Evolutionary conservation across 257 asterid genomes (phyloP).

Genomic region (Capsicum baccatum): DNA sequence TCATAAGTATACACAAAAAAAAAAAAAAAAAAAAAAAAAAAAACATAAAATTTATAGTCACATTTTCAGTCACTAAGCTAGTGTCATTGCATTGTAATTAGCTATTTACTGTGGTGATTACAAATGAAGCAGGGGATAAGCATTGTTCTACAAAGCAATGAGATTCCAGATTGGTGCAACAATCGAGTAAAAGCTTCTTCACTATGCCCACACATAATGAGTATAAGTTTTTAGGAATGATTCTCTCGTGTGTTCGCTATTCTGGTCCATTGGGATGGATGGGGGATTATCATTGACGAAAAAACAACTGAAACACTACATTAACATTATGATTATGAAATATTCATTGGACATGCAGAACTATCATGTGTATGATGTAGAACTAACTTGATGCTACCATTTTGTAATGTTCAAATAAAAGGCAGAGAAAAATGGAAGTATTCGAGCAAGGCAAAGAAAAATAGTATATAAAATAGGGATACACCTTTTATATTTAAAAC

Average conservation of each 20-base stretch:
- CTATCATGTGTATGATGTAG: not conserved
- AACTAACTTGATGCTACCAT: not conserved
- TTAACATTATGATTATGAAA: not conserved
- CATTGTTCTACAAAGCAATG: too few species aligned
- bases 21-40: not conserved
- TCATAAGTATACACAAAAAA: too few species aligned
- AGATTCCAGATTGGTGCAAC: too few species aligned
- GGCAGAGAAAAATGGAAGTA: not conserved
- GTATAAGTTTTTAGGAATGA: not conserved
- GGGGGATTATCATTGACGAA: not conserved
- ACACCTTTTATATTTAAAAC: not conserved
- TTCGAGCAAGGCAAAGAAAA: too few species aligned
- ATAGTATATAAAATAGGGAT: not conserved
- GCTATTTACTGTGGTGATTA: not conserved
- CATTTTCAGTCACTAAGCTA: conserved; percentile 23
- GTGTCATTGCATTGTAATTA: conserved; percentile 21
- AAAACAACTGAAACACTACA: too few species aligned
- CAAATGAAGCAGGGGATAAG: not conserved
- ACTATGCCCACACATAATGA: not conserved
- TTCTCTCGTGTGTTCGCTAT: not conserved
- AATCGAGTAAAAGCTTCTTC: not conserved
- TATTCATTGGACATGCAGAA: not conserved
- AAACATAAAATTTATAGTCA: not conserved
- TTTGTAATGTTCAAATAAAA: not conserved
- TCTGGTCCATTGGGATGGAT: not conserved